A percentile compares a stretch with the other conserved stretches of the same genome.
These are phyloP conservation scores for Xerocomellus chrysenteron DNA, from an alignment of 768 basidiomycete species.

Conservation along the genomic window DNA sequence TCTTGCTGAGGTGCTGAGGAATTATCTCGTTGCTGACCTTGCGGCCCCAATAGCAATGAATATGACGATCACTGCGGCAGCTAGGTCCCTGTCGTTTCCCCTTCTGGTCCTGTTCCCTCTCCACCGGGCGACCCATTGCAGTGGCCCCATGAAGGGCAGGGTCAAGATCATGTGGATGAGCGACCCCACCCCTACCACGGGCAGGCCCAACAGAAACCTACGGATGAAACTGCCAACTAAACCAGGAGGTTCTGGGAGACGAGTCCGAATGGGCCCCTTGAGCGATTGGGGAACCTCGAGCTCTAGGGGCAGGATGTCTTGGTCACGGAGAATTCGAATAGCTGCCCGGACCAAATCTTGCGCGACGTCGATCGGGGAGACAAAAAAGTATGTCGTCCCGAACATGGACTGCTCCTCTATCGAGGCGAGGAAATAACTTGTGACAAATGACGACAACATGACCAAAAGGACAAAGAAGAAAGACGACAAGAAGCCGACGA, in stretches of 20 bases:
- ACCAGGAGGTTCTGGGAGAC: slow-evolving; percentile 38
- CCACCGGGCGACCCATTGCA: slow-evolving; percentile 70
- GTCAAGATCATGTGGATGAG: slow-evolving; percentile 71
- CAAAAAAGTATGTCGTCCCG: slow-evolving; percentile 37
- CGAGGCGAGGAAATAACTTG: slow-evolving; percentile 61
- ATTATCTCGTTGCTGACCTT: slow-evolving; percentile 44
- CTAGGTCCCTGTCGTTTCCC: slow-evolving; percentile 58
- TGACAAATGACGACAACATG: slow-evolving; percentile 66
- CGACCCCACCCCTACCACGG: slow-evolving; percentile 74
- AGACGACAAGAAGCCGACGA: slow-evolving; percentile 60
- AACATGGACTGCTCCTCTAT: slow-evolving; percentile 54
- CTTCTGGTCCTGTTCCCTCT: slow-evolving; percentile 53
- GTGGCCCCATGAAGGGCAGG: slow-evolving; percentile 59
- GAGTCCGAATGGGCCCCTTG: slow-evolving; percentile 18
- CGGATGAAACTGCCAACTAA: slow-evolving; percentile 57
- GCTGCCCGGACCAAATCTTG: slow-evolving; percentile 63
- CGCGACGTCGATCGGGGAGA: slow-evolving; percentile 57
- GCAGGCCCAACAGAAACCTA: slow-evolving; percentile 75
- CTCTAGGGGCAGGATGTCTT: slow-evolving; percentile 40
- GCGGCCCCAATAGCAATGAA: slow-evolving; percentile 61
- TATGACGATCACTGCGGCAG: slow-evolving; percentile 61
- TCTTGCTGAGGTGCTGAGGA: neutral
- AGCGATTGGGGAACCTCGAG: slow-evolving; percentile 14
- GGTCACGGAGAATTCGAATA: slow-evolving; percentile 60
- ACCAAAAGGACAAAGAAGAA: slow-evolving; percentile 64